phyloP scores from a whole-genome alignment of 257 asterid species.

The Gentiana straminea region DNA sequence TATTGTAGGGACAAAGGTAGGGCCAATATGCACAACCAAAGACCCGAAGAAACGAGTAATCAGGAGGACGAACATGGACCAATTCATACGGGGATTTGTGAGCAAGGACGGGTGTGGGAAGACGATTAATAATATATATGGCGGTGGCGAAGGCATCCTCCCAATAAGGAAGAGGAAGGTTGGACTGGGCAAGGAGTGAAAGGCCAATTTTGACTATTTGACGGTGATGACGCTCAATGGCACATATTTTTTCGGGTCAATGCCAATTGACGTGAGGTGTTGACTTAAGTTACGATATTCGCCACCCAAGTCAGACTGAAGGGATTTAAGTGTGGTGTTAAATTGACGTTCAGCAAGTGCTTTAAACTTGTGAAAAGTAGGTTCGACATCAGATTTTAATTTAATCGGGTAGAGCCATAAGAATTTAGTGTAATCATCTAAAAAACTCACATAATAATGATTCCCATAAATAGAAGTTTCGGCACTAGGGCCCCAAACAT shows the following conservation, averaged over 20 bases:
- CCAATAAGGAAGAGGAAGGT: neutral
- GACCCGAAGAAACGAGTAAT: no score
- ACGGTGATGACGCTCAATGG: neutral
- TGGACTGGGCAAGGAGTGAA: neutral
- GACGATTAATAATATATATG: neutral
- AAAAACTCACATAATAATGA: neutral
- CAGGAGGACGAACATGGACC: neutral
- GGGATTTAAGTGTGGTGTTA: no score
- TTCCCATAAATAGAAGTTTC: neutral
- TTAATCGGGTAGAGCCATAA: neutral
- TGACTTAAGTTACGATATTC: neutral
- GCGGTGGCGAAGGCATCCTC: neutral
- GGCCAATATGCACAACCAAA: neutral
- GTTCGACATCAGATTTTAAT: neutral
- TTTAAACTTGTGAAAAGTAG: neutral
- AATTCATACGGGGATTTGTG: neutral
- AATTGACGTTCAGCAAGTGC: neutral
- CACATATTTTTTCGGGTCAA: neutral
- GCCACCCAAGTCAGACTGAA: constrained; percentile 1
- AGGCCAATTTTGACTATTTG: neutral
- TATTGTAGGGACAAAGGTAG: neutral
- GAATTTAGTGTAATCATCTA: neutral
- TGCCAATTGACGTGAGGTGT: neutral
- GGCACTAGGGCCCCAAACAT: neutral
- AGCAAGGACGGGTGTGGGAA: neutral